Evolutionary conservation across 2,329 filamentous ascomycete species (phyloP).

Genomic region (Botrytis galanthina): DNA sequence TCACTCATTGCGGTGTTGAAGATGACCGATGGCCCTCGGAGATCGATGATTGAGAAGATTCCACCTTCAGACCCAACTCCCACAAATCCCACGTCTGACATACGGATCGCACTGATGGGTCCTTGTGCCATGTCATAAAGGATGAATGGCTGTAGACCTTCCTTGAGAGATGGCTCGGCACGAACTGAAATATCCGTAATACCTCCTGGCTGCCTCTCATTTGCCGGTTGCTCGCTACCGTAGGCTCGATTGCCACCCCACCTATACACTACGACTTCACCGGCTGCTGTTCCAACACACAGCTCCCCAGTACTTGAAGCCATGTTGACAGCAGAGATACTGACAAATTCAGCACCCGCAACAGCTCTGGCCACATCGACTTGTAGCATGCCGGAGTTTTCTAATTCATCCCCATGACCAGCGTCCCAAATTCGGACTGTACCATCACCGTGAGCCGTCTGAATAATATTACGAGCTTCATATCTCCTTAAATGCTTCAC

Average conservation of each 20-base stretch:
- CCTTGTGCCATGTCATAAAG: slow-evolving; percentile 83
- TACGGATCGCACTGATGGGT: slow-evolving; percentile 71
- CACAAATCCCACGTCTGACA: slow-evolving; percentile 92
- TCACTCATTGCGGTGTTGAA: slow-evolving; percentile 71
- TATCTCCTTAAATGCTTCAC: slow-evolving; percentile 69
- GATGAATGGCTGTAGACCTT: slow-evolving; percentile 76
- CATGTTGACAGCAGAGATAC: slow-evolving; percentile 77
- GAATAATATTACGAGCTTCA: slow-evolving; percentile 79
- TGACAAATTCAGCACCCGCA: slow-evolving; percentile 72
- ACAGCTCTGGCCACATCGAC: slow-evolving; percentile 83
- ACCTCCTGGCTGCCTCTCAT: slow-evolving; percentile 61
- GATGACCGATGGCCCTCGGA: slow-evolving; percentile 83
- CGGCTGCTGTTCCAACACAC: slow-evolving; percentile 73
- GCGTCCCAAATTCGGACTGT: slow-evolving; percentile 91
- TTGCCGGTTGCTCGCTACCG: slow-evolving; percentile 57
- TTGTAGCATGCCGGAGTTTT: slow-evolving; percentile 79
- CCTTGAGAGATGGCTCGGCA: slow-evolving; percentile 69
- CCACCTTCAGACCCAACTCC: slow-evolving; percentile 84
- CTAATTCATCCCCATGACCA: slow-evolving; percentile 88
- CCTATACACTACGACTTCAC: slow-evolving; percentile 83
- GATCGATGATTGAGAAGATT: slow-evolving; percentile 76
- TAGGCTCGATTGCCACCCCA: slow-evolving; percentile 80
- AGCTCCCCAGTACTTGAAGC: slow-evolving; percentile 80
- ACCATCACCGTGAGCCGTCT: slow-evolving; percentile 86
- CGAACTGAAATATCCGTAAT: slow-evolving; percentile 73